phyloP scores from a whole-genome alignment of 345 rosid genomes.

The Trapa bicornis region DNA sequence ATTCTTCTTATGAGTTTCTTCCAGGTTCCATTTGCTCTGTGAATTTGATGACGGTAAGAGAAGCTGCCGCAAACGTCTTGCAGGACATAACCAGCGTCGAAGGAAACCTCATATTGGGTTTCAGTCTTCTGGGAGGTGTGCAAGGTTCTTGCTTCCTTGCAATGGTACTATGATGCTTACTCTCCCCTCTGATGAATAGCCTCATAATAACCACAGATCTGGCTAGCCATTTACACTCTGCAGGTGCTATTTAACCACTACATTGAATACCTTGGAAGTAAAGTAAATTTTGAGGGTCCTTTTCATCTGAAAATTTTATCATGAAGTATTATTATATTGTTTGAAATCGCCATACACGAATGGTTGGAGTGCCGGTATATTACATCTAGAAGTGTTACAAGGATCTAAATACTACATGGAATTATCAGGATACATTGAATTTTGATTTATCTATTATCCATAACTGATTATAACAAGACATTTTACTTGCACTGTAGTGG shows the following conservation, averaged over 20 bases:
- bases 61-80: conserved; percentile 83
- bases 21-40: conserved; percentile 80
- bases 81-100: conserved; percentile 76
- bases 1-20: neutral
- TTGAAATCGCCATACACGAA: no score
- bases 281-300: neutral
- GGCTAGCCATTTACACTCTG: neutral
- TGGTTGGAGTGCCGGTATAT: no score
- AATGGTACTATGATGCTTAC: conserved; percentile 21
- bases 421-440: no score
- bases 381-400: no score
- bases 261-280: neutral
- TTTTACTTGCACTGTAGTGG: neutral
- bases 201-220: neutral
- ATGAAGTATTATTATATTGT: no score
- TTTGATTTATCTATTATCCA: no score
- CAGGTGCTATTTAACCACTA: neutral
- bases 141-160: conserved; percentile 28
- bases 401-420: no score
- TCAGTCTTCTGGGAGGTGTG: conserved; percentile 26
- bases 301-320: no score
- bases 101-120: conserved; percentile 51
- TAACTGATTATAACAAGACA: neutral
- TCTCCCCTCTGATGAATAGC: neutral
- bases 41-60: conserved; percentile 84